Evolutionary conservation across 1,284 basidiomycete species (phyloP).

Genomic region (Inonotus obliquus): DNA sequence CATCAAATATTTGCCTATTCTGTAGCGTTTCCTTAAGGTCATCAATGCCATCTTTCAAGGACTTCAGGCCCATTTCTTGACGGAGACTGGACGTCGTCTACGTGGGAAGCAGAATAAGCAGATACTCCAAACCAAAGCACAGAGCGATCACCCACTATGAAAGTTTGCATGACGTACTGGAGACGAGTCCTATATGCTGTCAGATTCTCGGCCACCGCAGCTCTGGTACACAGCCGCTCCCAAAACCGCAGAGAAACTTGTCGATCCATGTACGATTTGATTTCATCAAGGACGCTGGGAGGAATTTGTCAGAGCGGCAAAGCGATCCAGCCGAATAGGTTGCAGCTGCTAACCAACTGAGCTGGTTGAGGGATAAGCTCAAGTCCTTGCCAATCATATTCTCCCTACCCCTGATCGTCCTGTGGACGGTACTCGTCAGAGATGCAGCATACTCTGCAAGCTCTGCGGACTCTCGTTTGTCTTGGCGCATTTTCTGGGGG

Average conservation of each 20-base stretch:
- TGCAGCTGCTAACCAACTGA: not conserved
- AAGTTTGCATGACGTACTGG: slow-evolving; percentile 4
- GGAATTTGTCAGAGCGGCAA: not conserved
- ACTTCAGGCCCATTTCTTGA: not conserved
- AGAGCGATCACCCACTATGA: not conserved
- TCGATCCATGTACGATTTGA: slow-evolving; percentile 1
- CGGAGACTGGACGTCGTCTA: slow-evolving; percentile 4
- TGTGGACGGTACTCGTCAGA: slow-evolving; percentile 1
- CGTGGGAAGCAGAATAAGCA: not conserved
- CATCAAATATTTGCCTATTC: not conserved
- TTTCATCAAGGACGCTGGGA: not conserved
- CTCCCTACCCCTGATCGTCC: slow-evolving; percentile 7
- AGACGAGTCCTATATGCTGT: not conserved
- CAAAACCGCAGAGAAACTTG: not conserved
- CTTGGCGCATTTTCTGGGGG: slow-evolving; percentile 5
- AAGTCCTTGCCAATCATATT: slow-evolving; percentile 8
- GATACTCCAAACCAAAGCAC: not conserved
- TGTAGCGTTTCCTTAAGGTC: not conserved
- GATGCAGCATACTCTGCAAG: slow-evolving; percentile 7
- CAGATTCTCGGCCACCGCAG: not conserved
- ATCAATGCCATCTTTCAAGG: slow-evolving; percentile 3
- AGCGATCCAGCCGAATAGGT: not conserved
- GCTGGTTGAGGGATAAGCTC: slow-evolving; percentile 1
- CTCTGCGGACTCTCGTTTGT: slow-evolving; percentile 2
- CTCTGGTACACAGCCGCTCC: not conserved